These are phyloP conservation scores for Fusarium albosuccineum DNA, from an alignment of 2,329 filamentous ascomycete species.

Conservation along the genomic window DNA sequence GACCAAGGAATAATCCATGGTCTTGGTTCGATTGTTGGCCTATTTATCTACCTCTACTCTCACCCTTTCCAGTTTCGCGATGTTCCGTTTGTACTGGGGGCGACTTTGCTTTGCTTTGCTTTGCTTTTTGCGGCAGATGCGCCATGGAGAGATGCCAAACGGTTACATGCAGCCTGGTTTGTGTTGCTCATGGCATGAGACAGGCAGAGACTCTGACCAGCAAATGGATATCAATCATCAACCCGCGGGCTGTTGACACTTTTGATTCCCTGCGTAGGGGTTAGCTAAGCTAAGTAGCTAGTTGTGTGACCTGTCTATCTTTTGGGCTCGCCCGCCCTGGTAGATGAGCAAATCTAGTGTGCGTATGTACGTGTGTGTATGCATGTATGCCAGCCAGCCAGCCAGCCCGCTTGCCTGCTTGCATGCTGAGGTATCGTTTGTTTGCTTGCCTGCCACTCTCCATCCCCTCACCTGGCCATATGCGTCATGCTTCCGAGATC, in stretches of 20 bases:
- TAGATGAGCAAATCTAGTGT: constrained; percentile 6
- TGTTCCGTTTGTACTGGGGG: constrained; percentile 16
- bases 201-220: neutral
- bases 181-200: constrained; percentile 26
- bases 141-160: constrained; percentile 5
- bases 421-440: constrained; percentile 1
- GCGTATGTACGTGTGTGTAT: no score
- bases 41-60: constrained; percentile 11
- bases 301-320: constrained; percentile 18
- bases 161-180: constrained; percentile 41
- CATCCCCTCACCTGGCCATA: constrained; percentile 4
- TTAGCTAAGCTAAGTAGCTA: constrained; percentile 10
- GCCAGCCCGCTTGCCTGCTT: constrained; percentile 20
- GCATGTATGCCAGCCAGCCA: constrained; percentile 12
- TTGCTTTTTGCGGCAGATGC: constrained; percentile 2
- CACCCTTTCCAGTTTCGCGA: neutral
- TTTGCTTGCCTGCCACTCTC: neutral
- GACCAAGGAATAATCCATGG: neutral
- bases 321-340: constrained; percentile 14
- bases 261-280: constrained; percentile 18
- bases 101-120: neutral
- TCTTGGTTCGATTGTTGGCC: neutral
- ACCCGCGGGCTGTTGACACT: constrained; percentile 6
- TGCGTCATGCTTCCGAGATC: constrained; percentile 23
- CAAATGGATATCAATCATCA: constrained; percentile 6